phyloP scores from a whole-genome alignment of 192 early-diverging fungal species.

The Phycomyces blakesleeanus region DNA sequence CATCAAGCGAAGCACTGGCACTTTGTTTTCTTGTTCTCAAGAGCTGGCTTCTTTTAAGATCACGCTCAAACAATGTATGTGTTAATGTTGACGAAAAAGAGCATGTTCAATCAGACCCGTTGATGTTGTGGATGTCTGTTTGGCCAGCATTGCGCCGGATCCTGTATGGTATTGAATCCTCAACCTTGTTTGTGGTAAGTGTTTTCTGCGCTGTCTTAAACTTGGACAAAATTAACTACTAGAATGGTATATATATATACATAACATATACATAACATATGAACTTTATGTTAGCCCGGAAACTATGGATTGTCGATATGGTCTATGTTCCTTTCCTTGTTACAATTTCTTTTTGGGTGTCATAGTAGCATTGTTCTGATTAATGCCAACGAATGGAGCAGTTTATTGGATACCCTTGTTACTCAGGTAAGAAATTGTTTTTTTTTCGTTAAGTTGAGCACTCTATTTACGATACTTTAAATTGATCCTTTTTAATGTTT shows the following conservation, averaged over 20 bases:
- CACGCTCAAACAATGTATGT: neutral
- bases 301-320: slow-evolving; percentile 27
- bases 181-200: slow-evolving; percentile 13
- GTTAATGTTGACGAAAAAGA: neutral
- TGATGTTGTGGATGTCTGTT: slow-evolving; percentile 21
- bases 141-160: slow-evolving; percentile 21
- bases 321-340: slow-evolving; percentile 37
- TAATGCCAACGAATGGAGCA: slow-evolving; percentile 39
- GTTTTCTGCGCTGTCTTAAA: neutral
- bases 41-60: slow-evolving; percentile 37
- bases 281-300: slow-evolving; percentile 14
- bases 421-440: slow-evolving; percentile 21
- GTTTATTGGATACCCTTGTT: slow-evolving; percentile 31
- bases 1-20: slow-evolving; percentile 33
- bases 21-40: slow-evolving; percentile 40
- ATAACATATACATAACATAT: too few species aligned
- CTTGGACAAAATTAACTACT: neutral
- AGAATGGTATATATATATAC: too few species aligned
- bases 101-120: neutral
- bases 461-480: neutral
- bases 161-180: slow-evolving; percentile 10
- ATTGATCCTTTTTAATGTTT: neutral
- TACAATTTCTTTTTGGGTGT: slow-evolving; percentile 33
- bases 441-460: neutral
- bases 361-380: slow-evolving; percentile 33